Conservation (phyloP, 2,329 filamentous ascomycete genomes). For the Cordyceps cicadae region DNA sequence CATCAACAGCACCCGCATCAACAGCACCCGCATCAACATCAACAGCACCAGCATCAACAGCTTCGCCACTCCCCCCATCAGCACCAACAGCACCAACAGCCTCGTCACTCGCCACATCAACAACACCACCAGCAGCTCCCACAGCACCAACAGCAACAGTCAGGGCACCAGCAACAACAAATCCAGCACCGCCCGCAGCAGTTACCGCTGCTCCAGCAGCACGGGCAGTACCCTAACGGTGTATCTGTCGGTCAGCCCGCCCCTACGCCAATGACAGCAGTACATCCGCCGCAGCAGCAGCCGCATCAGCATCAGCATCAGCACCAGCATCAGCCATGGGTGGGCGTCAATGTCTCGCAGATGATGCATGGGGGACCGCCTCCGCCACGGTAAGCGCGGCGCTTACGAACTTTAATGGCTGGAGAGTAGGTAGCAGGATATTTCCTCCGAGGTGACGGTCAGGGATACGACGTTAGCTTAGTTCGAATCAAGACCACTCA, state of each 20-base stretch:
- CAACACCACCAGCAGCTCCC: not conserved
- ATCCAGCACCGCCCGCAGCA: conserved; percentile 19
- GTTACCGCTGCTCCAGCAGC: conserved; percentile 8
- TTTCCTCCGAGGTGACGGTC: not conserved
- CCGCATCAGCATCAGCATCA: conserved; percentile 8
- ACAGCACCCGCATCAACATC: conserved; percentile 21
- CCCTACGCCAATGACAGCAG: not conserved
- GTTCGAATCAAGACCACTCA: no score
- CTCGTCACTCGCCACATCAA: not conserved
- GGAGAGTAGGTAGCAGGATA: not conserved
- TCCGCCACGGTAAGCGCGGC: conserved; percentile 1
- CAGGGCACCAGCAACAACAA: conserved; percentile 20
- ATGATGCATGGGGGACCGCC: conserved; percentile 15
- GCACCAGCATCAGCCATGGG: conserved; percentile 16
- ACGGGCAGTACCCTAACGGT: conserved; percentile 11
- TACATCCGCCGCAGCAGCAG: not conserved
- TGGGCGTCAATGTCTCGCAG: conserved; percentile 16
- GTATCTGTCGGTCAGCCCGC: not conserved
- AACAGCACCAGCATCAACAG: conserved; percentile 20
- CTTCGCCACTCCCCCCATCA: conserved; percentile 21
- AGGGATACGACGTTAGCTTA: no score
- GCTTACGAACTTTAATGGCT: not conserved
- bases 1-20: not conserved
- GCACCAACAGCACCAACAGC: conserved; percentile 15
- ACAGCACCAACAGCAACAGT: conserved; percentile 20